Base-by-base conservation (phyloP, 805 yeast genomes). In the Cyberlindnera americana region DNA sequence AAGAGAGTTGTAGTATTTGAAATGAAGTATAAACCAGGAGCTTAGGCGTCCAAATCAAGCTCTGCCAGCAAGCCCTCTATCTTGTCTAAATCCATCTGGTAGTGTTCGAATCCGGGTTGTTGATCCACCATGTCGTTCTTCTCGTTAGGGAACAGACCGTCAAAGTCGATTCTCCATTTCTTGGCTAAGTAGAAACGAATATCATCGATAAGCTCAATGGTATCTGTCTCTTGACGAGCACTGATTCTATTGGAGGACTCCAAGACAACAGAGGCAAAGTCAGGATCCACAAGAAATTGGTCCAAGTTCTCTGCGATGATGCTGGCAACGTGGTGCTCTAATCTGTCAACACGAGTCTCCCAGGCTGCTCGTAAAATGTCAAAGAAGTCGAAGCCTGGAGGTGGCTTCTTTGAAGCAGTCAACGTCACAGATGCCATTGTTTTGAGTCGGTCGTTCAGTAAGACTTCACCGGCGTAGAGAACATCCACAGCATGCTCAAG, bases 201-300 rank as follows among this genome's bases (percentile, higher is more conserved):
- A 61, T 84, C 95, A 59, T 84, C 95, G 19, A 85, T 67, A 49
- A 85, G 64, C 52, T 85, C 95, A 53, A 85, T 81, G 1, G 91
- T 81, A 61, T 85, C 95, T 0, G 84, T 81, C 44, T 78, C 86
- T 49, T 85, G 79, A 54, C 93, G 70, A 13, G 57, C 60, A 16
- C 70, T 53, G 35, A 85, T 83, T 49, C 86, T 63, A 13, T 52
- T 47, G 0, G 91, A 82, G 54, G 77, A 69, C 47, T 70, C 73
- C n/a, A 48, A 9, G 6, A 70, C 56, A 14, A 72, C 54, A 0
- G 56, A 62, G 35, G 59, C 52, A 37, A 77, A 66, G 30, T 68
- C 70, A 1, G 61, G 58, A n/a, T 63, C 63, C 1, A 47, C 28
- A 6, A 65, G 49, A 57, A 55, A 78, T 19, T 33, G 40, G 9